A percentile compares a stretch with the other conserved stretches of the same genome.
Evolutionary conservation across 2,329 filamentous ascomycete genomes (phyloP).

Genomic region (Ceratocystis albifundus): DNA sequence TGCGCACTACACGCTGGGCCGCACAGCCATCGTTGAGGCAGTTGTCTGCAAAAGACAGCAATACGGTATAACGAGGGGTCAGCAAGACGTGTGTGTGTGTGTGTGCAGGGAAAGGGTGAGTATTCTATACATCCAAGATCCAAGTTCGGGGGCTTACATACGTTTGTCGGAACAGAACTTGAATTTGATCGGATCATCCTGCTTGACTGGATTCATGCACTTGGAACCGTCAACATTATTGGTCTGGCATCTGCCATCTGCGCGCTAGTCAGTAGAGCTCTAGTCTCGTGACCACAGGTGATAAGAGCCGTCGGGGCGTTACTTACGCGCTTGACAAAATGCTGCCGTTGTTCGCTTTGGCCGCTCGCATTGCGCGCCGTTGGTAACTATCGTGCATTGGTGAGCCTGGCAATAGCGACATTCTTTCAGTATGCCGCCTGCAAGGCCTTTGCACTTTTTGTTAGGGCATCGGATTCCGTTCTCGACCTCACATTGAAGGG

Average conservation of each 20-base stretch:
- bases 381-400: conserved; percentile 15
- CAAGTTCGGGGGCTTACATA: conserved; percentile 18
- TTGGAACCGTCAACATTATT: conserved; percentile 12
- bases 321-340: conserved; percentile 21
- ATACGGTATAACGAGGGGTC: not conserved
- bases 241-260: conserved; percentile 23
- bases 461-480: conserved; percentile 17
- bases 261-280: not conserved
- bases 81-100: too few species aligned
- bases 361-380: conserved; percentile 8
- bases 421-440: not conserved
- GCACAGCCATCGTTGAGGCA: conserved; percentile 25
- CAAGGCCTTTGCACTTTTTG: not conserved
- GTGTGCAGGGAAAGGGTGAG: too few species aligned
- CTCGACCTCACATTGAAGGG: conserved; percentile 11
- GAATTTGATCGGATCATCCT: conserved; percentile 25
- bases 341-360: conserved; percentile 13
- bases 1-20: conserved; percentile 10
- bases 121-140: too few species aligned
- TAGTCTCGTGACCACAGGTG: not conserved
- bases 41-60: conserved; percentile 23
- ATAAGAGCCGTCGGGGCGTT: not conserved
- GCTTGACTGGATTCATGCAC: conserved; percentile 25
- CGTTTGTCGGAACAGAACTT: conserved; percentile 25
- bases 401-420: conserved; percentile 12